phyloP scores from a whole-genome alignment of 768 basidiomycete genomes.

The Vararia minispora region DNA sequence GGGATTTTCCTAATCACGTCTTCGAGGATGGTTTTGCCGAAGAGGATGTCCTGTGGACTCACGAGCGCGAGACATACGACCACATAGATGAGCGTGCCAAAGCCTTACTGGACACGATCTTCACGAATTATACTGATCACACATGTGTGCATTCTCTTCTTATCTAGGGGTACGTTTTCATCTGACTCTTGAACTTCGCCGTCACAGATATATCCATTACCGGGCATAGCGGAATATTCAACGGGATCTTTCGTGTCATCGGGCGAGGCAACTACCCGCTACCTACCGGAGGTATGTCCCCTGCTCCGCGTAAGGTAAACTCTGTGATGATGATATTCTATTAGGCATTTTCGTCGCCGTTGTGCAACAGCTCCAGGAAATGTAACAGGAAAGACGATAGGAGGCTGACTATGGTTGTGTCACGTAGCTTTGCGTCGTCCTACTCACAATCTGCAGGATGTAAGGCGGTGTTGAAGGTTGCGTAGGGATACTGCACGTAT shows the following conservation, averaged over 20 bases:
- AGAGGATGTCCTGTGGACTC: conserved; percentile 9
- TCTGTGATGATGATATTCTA: too few species aligned
- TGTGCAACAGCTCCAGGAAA: too few species aligned
- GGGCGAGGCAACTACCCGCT: conserved; percentile 7
- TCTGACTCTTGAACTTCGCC: too few species aligned
- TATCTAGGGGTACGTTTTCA: neutral
- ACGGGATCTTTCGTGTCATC: conserved; percentile 5
- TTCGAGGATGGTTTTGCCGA: conserved; percentile 14
- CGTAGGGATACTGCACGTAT: too few species aligned
- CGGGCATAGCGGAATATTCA: conserved; percentile 10
- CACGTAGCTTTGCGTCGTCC: too few species aligned
- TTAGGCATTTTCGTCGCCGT: too few species aligned
- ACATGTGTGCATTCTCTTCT: conserved; percentile 6
- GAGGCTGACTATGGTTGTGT: too few species aligned
- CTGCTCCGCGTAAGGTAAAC: neutral
- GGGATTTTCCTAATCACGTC: conserved; percentile 8
- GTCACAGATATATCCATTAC: conserved; percentile 11
- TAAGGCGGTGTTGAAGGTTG: too few species aligned
- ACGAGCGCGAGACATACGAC: conserved; percentile 3
- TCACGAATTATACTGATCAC: conserved; percentile 3
- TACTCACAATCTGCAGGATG: too few species aligned
- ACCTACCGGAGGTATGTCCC: conserved; percentile 11
- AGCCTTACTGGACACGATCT: conserved; percentile 9
- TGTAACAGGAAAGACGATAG: too few species aligned
- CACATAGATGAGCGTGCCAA: conserved; percentile 8